phyloP scores from a whole-genome alignment of 495 filamentous ascomycete species.

The Clohesyomyces aquaticus region DNA sequence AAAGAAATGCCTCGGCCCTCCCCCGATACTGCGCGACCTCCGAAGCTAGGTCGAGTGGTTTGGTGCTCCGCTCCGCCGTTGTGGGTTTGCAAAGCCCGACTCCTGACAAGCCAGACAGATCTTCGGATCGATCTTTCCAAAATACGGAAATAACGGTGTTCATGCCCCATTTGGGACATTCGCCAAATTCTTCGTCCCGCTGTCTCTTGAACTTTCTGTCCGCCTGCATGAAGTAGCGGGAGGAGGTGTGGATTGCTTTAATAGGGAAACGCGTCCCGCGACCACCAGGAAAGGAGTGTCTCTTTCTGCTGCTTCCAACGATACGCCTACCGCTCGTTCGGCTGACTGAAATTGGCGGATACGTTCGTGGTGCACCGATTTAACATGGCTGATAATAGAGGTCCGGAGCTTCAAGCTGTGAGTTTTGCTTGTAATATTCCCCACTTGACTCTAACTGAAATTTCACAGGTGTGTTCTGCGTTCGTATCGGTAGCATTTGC shows the following conservation, averaged over 20 bases:
- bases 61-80: too few species aligned
- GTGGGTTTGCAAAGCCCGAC: too few species aligned
- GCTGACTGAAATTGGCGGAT: too few species aligned
- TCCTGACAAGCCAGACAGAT: not conserved
- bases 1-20: too few species aligned
- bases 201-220: not conserved
- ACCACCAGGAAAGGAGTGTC: too few species aligned
- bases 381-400: conserved; percentile 22
- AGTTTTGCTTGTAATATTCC: not conserved
- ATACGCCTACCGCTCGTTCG: too few species aligned
- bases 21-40: too few species aligned
- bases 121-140: not conserved
- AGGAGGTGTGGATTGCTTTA: not conserved
- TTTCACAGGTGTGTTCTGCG: conserved; percentile 15
- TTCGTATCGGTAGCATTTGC: conserved; percentile 23
- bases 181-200: not conserved
- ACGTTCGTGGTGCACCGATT: not conserved
- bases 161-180: not conserved
- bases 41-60: too few species aligned
- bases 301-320: too few species aligned
- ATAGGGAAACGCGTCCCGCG: not conserved
- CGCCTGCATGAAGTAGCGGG: not conserved
- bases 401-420: conserved; percentile 25
- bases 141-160: not conserved
- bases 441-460: conserved; percentile 4